phyloP scores from a whole-genome alignment of 2,329 filamentous ascomycete genomes.

The Diaporthe batatas region DNA sequence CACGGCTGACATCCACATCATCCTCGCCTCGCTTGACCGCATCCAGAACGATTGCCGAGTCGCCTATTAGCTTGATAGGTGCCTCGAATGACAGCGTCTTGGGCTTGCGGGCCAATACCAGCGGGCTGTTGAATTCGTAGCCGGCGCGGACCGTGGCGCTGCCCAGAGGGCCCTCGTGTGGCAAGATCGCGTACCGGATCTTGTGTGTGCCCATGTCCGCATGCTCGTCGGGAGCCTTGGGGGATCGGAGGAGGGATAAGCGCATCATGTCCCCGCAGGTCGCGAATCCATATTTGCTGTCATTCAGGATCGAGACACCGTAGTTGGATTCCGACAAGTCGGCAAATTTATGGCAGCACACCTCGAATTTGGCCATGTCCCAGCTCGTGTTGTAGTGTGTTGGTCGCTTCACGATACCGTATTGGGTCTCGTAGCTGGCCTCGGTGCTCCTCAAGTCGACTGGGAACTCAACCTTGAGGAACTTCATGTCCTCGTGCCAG shows the following conservation, averaged over 20 bases:
- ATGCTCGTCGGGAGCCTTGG: constrained; percentile 92
- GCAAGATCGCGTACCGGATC: constrained; percentile 92
- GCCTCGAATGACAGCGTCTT: constrained; percentile 47
- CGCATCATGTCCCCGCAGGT: constrained; percentile 92
- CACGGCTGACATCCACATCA: constrained; percentile 78
- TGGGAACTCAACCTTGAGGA: constrained; percentile 98
- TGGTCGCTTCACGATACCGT: constrained; percentile 86
- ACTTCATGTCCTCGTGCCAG: constrained; percentile 97
- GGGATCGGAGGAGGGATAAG: constrained; percentile 84
- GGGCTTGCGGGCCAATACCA: constrained; percentile 66
- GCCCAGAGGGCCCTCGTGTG: constrained; percentile 80
- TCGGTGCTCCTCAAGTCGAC: constrained; percentile 92
- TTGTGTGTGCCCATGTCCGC: constrained; percentile 93
- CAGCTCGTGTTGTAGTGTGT: constrained; percentile 97
- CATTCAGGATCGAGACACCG: constrained; percentile 92
- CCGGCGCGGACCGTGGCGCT: constrained; percentile 83
- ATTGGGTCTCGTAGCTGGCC: constrained; percentile 95
- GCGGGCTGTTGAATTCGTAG: constrained; percentile 90
- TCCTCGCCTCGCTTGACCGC: constrained; percentile 94
- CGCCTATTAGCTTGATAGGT: constrained; percentile 77
- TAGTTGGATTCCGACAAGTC: constrained; percentile 90
- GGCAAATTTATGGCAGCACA: constrained; percentile 95
- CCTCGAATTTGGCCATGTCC: constrained; percentile 96
- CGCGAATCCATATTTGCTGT: constrained; percentile 96
- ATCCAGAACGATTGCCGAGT: constrained; percentile 82